Percentiles rank a stretch among this genome's conserved stretches.
Evolutionary conservation across 345 rosid genomes (phyloP).

Genomic region (Geranium brycei): DNA sequence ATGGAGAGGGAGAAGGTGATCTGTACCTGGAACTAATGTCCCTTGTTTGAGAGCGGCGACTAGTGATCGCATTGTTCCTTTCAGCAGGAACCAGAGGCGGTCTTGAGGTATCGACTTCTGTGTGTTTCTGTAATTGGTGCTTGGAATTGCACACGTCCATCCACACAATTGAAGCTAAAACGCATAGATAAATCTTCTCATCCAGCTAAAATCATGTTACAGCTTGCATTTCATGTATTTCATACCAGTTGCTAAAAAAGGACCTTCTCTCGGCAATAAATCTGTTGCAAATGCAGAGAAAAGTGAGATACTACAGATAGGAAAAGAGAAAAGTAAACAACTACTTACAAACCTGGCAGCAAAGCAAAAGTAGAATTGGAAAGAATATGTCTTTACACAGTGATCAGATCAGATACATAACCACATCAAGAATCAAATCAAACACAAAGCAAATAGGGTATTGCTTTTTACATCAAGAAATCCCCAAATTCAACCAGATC

Average conservation of each 20-base stretch:
- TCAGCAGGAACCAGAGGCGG: slow-evolving; percentile 56
- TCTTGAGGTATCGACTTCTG: slow-evolving; percentile 41
- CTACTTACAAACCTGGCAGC: slow-evolving; percentile 4
- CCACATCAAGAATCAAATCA: slow-evolving; percentile 18
- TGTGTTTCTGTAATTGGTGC: slow-evolving; percentile 32
- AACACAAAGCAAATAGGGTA: slow-evolving; percentile 12
- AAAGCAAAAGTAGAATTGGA: slow-evolving; percentile 11
- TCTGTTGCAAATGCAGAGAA: slow-evolving; percentile 46
- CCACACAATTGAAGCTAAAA: slow-evolving; percentile 37
- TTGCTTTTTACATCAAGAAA: slow-evolving; percentile 14
- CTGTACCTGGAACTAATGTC: slow-evolving; percentile 78
- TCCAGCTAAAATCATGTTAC: slow-evolving; percentile 24
- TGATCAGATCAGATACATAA: slow-evolving; percentile 31
- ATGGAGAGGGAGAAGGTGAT: slow-evolving; percentile 58
- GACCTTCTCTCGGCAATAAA: slow-evolving; percentile 37
- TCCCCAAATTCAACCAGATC: slow-evolving; percentile 34
- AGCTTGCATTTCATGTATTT: slow-evolving; percentile 2
- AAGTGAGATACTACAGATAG: slow-evolving; percentile 39
- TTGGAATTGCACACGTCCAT: slow-evolving; percentile 66
- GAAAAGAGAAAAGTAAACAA: slow-evolving; percentile 23
- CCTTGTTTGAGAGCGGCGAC: slow-evolving; percentile 47
- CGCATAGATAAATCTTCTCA: slow-evolving; percentile 37
- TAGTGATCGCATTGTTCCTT: slow-evolving; percentile 44
- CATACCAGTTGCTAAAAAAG: slow-evolving; percentile 25
- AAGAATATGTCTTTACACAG: slow-evolving; percentile 43